phyloP scores from a whole-genome alignment of 257 asterid species.

The Ligustrum vulgare region DNA sequence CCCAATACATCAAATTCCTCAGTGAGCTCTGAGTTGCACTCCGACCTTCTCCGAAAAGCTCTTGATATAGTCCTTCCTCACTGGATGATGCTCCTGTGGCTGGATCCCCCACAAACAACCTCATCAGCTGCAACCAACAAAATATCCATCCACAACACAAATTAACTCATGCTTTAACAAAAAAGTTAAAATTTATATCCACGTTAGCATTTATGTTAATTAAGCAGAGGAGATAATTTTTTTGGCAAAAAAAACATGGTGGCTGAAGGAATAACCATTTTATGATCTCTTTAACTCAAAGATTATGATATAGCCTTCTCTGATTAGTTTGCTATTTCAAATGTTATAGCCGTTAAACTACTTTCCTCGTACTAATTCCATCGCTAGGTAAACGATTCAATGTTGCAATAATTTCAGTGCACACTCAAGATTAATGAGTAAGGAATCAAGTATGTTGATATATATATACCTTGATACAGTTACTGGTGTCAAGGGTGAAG shows the following conservation, averaged over 20 bases:
- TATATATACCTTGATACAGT: conserved; percentile 64
- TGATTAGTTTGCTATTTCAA: neutral
- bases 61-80: conserved; percentile 57
- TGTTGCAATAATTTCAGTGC: neutral
- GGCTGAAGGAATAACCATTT: neutral
- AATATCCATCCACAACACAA: neutral
- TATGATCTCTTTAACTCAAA: too few relatives aligned
- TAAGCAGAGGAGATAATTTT: too few relatives aligned
- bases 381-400: neutral
- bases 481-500: conserved; percentile 66
- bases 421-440: neutral
- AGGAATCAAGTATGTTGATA: neutral
- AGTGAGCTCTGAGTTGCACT: conserved; percentile 50
- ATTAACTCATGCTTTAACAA: neutral
- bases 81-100: conserved; percentile 80
- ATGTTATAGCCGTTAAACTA: neutral
- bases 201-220: neutral
- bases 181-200: neutral
- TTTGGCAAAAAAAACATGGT: neutral
- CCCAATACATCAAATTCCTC: conserved; percentile 6
- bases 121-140: conserved; percentile 57
- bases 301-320: too few relatives aligned
- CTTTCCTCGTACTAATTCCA: neutral
- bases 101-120: conserved; percentile 88
- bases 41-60: conserved; percentile 33